phyloP scores from a whole-genome alignment of 1,139 yeast genomes.

The Lodderomyces theae region DNA sequence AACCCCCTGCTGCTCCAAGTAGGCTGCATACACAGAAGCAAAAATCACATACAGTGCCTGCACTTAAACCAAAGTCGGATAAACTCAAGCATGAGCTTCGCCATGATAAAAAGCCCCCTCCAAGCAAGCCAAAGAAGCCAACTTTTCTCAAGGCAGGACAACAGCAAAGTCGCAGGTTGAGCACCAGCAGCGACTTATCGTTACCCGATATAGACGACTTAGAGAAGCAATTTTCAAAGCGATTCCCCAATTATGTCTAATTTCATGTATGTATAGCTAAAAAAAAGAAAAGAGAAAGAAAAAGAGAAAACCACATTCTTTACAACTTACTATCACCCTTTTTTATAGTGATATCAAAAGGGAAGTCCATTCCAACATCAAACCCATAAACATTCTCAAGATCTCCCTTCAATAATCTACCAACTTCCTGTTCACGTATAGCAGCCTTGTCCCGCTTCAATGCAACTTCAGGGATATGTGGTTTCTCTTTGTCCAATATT shows the following conservation, averaged over 20 bases:
- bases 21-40: background rate
- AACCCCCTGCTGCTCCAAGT: slow-evolving; percentile 5
- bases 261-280: background rate
- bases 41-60: slow-evolving; percentile 1
- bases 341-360: background rate
- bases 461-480: slow-evolving; percentile 24
- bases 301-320: background rate
- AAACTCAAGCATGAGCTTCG: slow-evolving; percentile 1
- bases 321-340: background rate
- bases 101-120: slow-evolving; percentile 37
- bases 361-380: background rate
- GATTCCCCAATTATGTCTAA: slow-evolving; percentile 55
- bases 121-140: slow-evolving; percentile 65
- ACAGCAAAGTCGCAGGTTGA: slow-evolving; percentile 25
- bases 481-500: slow-evolving; percentile 16
- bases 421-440: slow-evolving; percentile 18
- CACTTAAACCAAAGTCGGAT: background rate
- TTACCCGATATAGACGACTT: slow-evolving; percentile 55
- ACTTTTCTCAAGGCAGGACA: slow-evolving; percentile 44
- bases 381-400: slow-evolving; percentile 14
- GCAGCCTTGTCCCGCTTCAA: slow-evolving; percentile 19
- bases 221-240: slow-evolving; percentile 50
- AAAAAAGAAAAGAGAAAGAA: background rate
- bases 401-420: slow-evolving; percentile 12
- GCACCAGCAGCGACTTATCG: slow-evolving; percentile 44